These are phyloP conservation scores for Botryosphaeria dothidea DNA, from an alignment of 2,329 filamentous ascomycete genomes.

Conservation along the genomic window DNA sequence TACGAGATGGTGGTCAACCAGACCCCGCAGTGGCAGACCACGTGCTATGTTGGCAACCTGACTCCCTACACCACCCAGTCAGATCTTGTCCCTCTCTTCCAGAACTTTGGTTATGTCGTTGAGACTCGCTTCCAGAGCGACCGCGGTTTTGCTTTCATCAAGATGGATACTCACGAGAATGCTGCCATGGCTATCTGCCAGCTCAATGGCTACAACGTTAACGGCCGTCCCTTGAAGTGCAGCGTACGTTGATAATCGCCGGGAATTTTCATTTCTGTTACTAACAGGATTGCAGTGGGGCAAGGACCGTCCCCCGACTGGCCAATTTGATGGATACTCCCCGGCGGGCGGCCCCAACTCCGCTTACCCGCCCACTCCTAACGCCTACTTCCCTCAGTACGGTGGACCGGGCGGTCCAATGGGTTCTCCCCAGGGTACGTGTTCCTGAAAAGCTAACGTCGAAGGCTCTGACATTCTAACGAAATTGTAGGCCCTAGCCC, in stretches of 20 bases:
- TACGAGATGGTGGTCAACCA: constrained; percentile 96
- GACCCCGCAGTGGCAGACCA: constrained; percentile 97
- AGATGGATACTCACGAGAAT: constrained; percentile 98
- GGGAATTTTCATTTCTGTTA: constrained; percentile 24
- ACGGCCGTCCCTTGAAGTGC: constrained; percentile 95
- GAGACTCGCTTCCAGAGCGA: constrained; percentile 98
- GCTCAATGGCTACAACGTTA: constrained; percentile 96
- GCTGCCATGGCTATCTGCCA: constrained; percentile 98
- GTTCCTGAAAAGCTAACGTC: constrained; percentile 26
- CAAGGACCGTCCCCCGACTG: constrained; percentile 92
- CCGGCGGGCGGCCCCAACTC: constrained; percentile 67
- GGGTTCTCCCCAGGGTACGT: constrained; percentile 57
- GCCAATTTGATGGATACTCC: constrained; percentile 79
- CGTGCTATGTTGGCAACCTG: constrained; percentile 95
- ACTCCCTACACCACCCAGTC: constrained; percentile 97
- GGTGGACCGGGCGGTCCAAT: constrained; percentile 67
- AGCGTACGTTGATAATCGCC: constrained; percentile 70
- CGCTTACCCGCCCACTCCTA: constrained; percentile 77
- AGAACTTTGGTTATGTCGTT: constrained; percentile 97
- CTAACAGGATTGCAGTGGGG: constrained; percentile 72
- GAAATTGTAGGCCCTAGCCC: constrained; percentile 53
- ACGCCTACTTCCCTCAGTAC: constrained; percentile 90
- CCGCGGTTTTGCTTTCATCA: constrained; percentile 96
- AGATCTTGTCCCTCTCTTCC: constrained; percentile 95
- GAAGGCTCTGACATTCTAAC: constrained; percentile 33